phyloP scores from a whole-genome alignment of 2,329 filamentous ascomycete species.

The Blumeria graminis region DNA sequence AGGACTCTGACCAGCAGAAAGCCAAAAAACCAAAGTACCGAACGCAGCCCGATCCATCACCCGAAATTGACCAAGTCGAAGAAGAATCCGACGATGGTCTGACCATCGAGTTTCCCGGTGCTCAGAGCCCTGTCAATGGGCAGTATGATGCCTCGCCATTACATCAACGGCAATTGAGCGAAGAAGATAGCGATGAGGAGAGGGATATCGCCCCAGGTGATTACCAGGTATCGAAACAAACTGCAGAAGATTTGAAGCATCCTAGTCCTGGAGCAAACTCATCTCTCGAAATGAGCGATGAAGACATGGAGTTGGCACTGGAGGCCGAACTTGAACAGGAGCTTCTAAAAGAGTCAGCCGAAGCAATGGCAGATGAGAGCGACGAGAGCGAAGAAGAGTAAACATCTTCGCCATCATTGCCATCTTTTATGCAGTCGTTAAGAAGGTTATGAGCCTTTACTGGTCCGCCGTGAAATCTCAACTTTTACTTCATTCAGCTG shows the following conservation, averaged over 20 bases:
- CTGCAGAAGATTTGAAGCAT: constrained; percentile 20
- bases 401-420: background rate
- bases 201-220: constrained; percentile 23
- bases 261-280: constrained; percentile 25
- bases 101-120: constrained; percentile 34
- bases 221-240: constrained; percentile 18
- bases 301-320: constrained; percentile 15
- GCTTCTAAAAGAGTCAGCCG: constrained; percentile 6
- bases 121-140: constrained; percentile 16
- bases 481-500: no score
- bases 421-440: background rate
- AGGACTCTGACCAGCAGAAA: constrained; percentile 12
- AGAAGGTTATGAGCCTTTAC: no score
- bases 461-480: no score
- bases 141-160: constrained; percentile 13
- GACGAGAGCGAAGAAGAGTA: constrained; percentile 16
- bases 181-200: constrained; percentile 17
- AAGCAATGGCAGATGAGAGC: constrained; percentile 13
- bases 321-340: constrained; percentile 15
- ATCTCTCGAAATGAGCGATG: constrained; percentile 10
- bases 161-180: constrained; percentile 10
- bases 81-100: constrained; percentile 30
- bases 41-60: constrained; percentile 14
- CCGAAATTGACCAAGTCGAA: constrained; percentile 15
- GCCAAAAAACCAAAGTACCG: constrained; percentile 15